These are phyloP conservation scores for Chaetothyriales sp. DNA, from an alignment of 2,329 filamentous ascomycete species.

Conservation along the genomic window DNA sequence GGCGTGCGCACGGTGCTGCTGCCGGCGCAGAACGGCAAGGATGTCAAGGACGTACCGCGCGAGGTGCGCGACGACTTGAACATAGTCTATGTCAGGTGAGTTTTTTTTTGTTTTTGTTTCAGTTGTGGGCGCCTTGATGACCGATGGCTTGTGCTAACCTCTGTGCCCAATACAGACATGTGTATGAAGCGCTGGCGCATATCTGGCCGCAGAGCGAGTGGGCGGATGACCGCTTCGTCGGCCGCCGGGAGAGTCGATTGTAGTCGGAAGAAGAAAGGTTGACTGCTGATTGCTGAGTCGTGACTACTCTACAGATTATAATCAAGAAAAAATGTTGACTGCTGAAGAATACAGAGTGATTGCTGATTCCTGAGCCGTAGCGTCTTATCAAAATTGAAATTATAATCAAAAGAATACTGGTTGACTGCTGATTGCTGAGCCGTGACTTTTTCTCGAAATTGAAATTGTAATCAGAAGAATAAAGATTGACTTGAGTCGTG, in stretches of 20 bases:
- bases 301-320: too few species aligned
- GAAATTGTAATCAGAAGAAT: too few species aligned
- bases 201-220: conserved; percentile 87
- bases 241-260: conserved; percentile 64
- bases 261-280: conserved; percentile 29
- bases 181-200: conserved; percentile 82
- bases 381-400: too few species aligned
- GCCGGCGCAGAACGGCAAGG: conserved; percentile 79
- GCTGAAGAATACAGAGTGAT: too few species aligned
- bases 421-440: too few species aligned
- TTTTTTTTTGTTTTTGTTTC: conserved; percentile 14
- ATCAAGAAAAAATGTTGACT: too few species aligned
- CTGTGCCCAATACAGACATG: conserved; percentile 48
- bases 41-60: conserved; percentile 75
- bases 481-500: too few species aligned
- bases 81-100: conserved; percentile 79
- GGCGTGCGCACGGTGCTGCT: conserved; percentile 90
- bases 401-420: too few species aligned
- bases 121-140: conserved; percentile 2
- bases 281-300: too few species aligned
- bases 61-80: conserved; percentile 79
- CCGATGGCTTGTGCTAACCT: conserved; percentile 4
- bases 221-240: conserved; percentile 58
- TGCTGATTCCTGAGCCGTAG: too few species aligned
- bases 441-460: too few species aligned